Percentiles rank a stretch among this genome's conserved stretches.
phyloP scores from a whole-genome alignment of 2,329 filamentous ascomycete genomes.

The Diaporthe batatas region DNA sequence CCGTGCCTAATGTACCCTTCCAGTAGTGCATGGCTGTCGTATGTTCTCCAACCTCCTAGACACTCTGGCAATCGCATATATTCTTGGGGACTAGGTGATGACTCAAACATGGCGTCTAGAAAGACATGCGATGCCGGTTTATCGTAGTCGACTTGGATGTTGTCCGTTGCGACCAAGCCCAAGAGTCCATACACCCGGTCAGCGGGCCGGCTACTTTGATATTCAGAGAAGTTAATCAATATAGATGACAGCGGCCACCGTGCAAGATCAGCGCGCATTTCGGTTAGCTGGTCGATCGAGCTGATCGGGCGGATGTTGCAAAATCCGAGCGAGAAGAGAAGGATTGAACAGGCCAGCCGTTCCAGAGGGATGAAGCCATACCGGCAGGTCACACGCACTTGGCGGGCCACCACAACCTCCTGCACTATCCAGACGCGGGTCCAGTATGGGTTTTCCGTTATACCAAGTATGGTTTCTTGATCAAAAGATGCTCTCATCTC shows the following conservation, averaged over 20 bases:
- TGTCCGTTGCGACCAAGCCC: not conserved
- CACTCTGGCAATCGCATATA: too few relatives aligned
- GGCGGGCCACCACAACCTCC: conserved; percentile 2
- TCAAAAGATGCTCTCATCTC: accelerated
- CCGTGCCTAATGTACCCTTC: not conserved
- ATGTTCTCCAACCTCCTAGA: not conserved
- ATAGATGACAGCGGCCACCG: not conserved
- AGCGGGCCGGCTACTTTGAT: not conserved
- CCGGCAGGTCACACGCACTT: not conserved
- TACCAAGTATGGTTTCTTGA: not conserved
- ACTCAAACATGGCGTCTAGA: conserved; percentile 17
- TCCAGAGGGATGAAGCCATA: not conserved
- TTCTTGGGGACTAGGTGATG: not conserved
- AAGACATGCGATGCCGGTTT: not conserved
- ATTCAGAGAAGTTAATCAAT: accelerated
- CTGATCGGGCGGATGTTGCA: too few relatives aligned
- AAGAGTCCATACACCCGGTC: conserved; percentile 17
- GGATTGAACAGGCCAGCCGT: not conserved
- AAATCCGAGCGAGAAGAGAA: too few relatives aligned
- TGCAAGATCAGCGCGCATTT: not conserved
- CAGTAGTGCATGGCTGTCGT: not conserved
- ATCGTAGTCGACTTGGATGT: conserved; percentile 15
- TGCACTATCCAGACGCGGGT: conserved; percentile 1
- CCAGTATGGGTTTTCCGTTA: not conserved
- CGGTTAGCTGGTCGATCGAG: not conserved